A percentile compares a stretch with the other conserved stretches of the same genome.
These are phyloP conservation scores for Drechslera avenae DNA, from an alignment of 2,329 filamentous ascomycete species.

Conservation along the genomic window DNA sequence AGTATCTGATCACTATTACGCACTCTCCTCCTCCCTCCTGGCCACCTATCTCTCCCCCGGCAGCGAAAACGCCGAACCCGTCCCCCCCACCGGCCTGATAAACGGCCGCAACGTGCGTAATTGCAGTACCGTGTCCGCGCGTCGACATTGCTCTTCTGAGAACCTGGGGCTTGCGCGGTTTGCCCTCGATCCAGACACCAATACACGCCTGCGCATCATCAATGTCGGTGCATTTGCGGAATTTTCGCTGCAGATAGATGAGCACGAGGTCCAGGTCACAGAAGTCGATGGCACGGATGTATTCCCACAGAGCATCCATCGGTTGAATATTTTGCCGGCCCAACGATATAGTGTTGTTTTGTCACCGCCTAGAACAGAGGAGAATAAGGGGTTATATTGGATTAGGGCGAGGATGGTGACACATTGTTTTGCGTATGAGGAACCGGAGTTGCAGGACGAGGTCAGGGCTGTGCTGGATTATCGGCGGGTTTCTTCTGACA, in stretches of 20 bases:
- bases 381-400: constrained; percentile 45
- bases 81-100: constrained; percentile 52
- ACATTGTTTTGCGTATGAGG: constrained; percentile 63
- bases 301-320: constrained; percentile 53
- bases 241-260: constrained; percentile 53
- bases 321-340: constrained; percentile 67
- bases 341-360: constrained; percentile 72
- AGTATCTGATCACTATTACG: constrained; percentile 72
- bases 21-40: constrained; percentile 55
- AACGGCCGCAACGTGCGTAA: constrained; percentile 49
- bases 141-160: constrained; percentile 44
- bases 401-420: constrained; percentile 65
- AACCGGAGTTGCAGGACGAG: constrained; percentile 54
- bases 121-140: constrained; percentile 44
- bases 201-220: constrained; percentile 71
- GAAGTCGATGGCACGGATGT: constrained; percentile 54
- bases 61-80: constrained; percentile 62
- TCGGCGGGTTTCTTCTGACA: constrained; percentile 4
- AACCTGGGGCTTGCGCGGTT: constrained; percentile 38
- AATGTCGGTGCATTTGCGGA: constrained; percentile 56
- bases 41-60: constrained; percentile 58
- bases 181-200: constrained; percentile 54
- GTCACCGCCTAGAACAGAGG: constrained; percentile 51
- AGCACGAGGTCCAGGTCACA: constrained; percentile 49
- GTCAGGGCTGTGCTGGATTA: constrained; percentile 59